phyloP scores from a whole-genome alignment of 495 filamentous ascomycete genomes.

The Penicillium simplicissimum region DNA sequence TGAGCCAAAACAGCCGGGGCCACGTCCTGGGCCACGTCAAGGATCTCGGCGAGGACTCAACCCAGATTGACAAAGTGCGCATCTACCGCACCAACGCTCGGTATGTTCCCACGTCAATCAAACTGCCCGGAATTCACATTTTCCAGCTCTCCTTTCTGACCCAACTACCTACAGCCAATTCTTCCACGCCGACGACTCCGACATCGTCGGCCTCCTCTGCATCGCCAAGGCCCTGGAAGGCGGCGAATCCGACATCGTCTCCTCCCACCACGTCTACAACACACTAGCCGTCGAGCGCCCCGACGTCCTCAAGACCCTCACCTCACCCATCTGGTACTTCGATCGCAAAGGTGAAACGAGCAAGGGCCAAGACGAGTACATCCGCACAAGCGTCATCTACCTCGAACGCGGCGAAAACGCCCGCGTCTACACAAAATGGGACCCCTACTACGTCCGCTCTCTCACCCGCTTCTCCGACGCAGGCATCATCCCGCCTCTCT shows the following conservation, averaged over 20 bases:
- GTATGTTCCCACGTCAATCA: constrained; percentile 33
- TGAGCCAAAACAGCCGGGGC: constrained; percentile 76
- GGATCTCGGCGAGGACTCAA: constrained; percentile 76
- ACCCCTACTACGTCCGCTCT: constrained; percentile 75
- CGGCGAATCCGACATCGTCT: constrained; percentile 82
- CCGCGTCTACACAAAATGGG: constrained; percentile 66
- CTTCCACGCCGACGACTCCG: constrained; percentile 80
- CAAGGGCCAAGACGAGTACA: constrained; percentile 72
- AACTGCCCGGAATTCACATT: too few species aligned
- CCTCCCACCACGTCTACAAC: constrained; percentile 82
- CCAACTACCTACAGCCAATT: constrained; percentile 44
- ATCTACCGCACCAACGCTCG: constrained; percentile 85
- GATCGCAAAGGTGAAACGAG: constrained; percentile 88
- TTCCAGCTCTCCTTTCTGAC: background rate
- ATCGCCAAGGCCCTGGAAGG: constrained; percentile 75
- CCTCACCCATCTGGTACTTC: constrained; percentile 86
- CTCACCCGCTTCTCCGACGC: constrained; percentile 64
- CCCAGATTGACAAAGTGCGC: constrained; percentile 72
- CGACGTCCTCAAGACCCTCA: constrained; percentile 73
- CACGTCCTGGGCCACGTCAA: constrained; percentile 87
- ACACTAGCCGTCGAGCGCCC: constrained; percentile 71
- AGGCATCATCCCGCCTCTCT: constrained; percentile 68
- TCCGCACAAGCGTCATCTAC: constrained; percentile 72
- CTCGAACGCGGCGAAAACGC: constrained; percentile 57
- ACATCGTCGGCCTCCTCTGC: constrained; percentile 85